A percentile compares a stretch with the other conserved stretches of the same genome.
Evolutionary conservation across 169 alveolate genomes (phyloP).

Genomic region (Condylostoma magnum): DNA sequence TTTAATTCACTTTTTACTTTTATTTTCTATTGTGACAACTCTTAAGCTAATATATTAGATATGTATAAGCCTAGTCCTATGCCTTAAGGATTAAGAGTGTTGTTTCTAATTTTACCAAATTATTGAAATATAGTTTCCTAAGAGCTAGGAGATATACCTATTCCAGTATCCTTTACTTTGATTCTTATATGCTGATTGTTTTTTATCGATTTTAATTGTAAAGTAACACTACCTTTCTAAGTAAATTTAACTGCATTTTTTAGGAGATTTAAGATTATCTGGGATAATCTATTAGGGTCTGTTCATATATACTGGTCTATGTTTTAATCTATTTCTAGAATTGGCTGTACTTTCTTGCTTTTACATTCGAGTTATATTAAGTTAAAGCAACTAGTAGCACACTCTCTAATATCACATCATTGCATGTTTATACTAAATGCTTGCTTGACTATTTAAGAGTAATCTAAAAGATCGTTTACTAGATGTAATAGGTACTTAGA

Average conservation of each 20-base stretch:
- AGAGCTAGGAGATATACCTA: background rate
- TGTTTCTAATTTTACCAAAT: background rate
- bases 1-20: background rate
- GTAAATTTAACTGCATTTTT: conserved; percentile 26
- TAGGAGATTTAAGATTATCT: background rate
- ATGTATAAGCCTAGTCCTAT: background rate
- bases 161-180: conserved; percentile 28
- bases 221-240: no score
- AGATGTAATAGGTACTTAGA: background rate
- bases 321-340: background rate
- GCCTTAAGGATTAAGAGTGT: background rate
- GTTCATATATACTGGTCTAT: background rate
- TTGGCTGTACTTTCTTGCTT: background rate
- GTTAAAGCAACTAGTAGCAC: background rate
- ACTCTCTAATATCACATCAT: background rate
- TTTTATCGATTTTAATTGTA: no score
- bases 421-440: background rate
- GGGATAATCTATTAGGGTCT: background rate
- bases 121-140: background rate
- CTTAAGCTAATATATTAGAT: background rate
- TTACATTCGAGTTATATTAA: background rate
- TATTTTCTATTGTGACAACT: background rate
- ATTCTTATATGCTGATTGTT: no score
- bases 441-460: background rate
- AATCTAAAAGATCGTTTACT: conserved; percentile 19